Conservation (phyloP, 1,284 basidiomycete genomes). For the Tilletiopsis washingtonensis region DNA sequence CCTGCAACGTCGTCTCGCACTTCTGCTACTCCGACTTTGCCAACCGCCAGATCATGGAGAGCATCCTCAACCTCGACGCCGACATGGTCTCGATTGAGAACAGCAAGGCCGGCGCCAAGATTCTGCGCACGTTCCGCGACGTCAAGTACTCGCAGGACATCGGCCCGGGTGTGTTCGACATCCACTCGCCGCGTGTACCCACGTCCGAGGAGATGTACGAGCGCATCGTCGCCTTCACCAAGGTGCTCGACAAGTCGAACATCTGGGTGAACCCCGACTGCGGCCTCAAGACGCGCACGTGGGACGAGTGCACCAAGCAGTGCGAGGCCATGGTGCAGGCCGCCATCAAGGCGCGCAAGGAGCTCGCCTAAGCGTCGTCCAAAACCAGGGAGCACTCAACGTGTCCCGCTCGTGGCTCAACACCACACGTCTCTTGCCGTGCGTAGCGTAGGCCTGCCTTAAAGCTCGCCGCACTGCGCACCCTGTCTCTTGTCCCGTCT, state of each 20-base stretch:
- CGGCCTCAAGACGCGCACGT: slow-evolving; percentile 50
- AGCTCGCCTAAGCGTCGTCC: slow-evolving; percentile 30
- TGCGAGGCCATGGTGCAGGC: slow-evolving; percentile 48
- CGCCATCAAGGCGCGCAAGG: slow-evolving; percentile 75
- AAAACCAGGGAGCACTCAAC: no score
- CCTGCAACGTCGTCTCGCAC: slow-evolving; percentile 45
- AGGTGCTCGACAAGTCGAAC: slow-evolving; percentile 41
- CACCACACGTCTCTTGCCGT: no score
- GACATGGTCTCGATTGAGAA: slow-evolving; percentile 99
- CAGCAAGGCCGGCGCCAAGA: slow-evolving; percentile 56
- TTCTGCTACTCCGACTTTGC: slow-evolving; percentile 61
- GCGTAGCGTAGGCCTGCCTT: no score
- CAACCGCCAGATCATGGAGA: slow-evolving; percentile 78
- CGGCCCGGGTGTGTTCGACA: slow-evolving; percentile 87
- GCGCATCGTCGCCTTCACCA: slow-evolving; percentile 69
- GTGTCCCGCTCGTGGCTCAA: no score
- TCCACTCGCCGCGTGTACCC: slow-evolving; percentile 98
- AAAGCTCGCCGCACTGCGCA: no score
- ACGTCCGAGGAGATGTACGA: slow-evolving; percentile 79
- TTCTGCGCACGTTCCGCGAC: slow-evolving; percentile 88
- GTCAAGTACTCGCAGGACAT: slow-evolving; percentile 91
- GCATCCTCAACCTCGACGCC: slow-evolving; percentile 92
- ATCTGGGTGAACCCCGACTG: slow-evolving; percentile 84
- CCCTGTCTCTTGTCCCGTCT: no score
- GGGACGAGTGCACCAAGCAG: slow-evolving; percentile 59